Base-by-base conservation (phyloP, 345 rosid genomes). In the Eucalyptus paniculata region DNA sequence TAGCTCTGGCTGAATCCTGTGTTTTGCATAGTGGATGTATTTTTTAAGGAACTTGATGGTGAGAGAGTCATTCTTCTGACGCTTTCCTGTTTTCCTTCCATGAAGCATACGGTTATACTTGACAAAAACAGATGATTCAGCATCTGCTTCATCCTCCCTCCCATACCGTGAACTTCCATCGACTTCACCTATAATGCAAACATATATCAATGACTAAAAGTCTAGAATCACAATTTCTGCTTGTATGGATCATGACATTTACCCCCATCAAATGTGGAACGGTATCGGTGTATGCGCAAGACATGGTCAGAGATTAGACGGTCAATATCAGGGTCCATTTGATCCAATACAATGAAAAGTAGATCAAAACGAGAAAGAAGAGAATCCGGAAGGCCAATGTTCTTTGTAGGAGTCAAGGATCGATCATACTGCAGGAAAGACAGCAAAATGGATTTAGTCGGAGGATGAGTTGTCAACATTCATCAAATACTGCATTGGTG, bases 301-400 rank as follows among this genome's bases (percentile, higher is more conserved):
- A 98, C 99, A 91, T 98, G 99, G 90, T 96, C 98, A 15, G 99
- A 98, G 87, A 98, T 96, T 85, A 88, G 93, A 53, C 95, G 96
- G 92, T 98, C 99, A 86, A 98, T 96, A 90, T 97, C 96, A 87
- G 99, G 94, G 92, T 98, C 99, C 99, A 98, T 98, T 96, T 98
- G 99, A 93, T 98, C 99, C 96, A 98, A 88, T 85, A 98, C 99
- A 89, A 98, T 98, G 91, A 98, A 98, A 65, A 98, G 93, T 62
- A 98, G 90, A 93, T 98, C 99, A 92, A 98, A 98, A 90, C 99
- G 99, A 91, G 99, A 98, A 85, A 98, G 99, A 94, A 98, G 92
- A 26, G 99, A 98, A 94, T 98, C 99, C 90, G 99, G 99, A 90
- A 98, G 99, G 89, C 99, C 99, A 91, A 98, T 98, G 92, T 98